These are phyloP conservation scores for Craspedostauros australis DNA, from an alignment of 108 stramenopile genomes.

Conservation along the genomic window DNA sequence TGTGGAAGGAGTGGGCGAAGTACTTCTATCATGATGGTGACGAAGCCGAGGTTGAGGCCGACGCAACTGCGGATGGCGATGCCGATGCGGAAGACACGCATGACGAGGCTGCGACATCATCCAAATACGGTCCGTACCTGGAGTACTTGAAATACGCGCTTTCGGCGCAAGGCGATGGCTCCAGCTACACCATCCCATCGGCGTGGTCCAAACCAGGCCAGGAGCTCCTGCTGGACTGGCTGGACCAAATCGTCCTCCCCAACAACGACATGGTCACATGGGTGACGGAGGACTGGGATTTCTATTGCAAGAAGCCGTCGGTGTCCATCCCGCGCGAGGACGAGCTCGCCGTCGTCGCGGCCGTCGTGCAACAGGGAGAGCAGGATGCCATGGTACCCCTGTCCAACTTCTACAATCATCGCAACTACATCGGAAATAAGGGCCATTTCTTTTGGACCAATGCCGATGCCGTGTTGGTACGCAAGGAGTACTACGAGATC, in stretches of 20 bases:
- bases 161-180: slow-evolving; percentile 2
- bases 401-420: slow-evolving; percentile 50
- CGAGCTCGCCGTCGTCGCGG: too few species aligned
- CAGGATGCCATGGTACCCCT: slow-evolving; percentile 54
- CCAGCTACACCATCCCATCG: slow-evolving; percentile 23
- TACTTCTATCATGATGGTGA: too few species aligned
- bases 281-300: neutral
- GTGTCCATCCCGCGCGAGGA: too few species aligned
- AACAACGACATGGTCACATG: neutral
- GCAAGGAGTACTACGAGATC: neutral
- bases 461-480: slow-evolving; percentile 4
- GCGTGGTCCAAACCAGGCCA: slow-evolving; percentile 49
- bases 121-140: slow-evolving; percentile 66
- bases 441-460: too few species aligned
- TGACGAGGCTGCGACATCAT: too few species aligned
- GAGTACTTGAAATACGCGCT: slow-evolving; percentile 43
- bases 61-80: too few species aligned
- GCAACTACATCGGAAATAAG: slow-evolving; percentile 27
- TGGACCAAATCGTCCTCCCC: neutral
- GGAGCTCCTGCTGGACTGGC: slow-evolving; percentile 25
- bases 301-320: slow-evolving; percentile 11
- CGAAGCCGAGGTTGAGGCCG: too few species aligned
- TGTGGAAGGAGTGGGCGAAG: slow-evolving; percentile 27
- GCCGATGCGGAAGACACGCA: too few species aligned
- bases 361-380: too few species aligned